These are phyloP conservation scores for Juncus inflexus DNA, from an alignment of 176 grass and related monocot species.

Conservation along the genomic window DNA sequence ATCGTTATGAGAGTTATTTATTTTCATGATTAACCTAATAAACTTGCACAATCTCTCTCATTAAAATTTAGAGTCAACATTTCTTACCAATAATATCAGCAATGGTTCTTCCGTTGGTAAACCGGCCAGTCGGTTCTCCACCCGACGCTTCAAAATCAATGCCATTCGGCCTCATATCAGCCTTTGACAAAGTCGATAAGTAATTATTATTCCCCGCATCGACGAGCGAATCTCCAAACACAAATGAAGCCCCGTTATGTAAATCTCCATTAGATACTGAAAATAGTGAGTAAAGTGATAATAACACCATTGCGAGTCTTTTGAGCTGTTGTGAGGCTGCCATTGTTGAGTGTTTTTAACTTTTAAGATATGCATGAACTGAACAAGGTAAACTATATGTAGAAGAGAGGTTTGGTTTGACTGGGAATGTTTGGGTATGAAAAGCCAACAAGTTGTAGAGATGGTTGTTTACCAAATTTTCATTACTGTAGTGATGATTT, in stretches of 20 bases:
- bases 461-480: slow-evolving; percentile 25
- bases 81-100: slow-evolving; percentile 75
- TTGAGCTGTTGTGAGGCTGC: neutral
- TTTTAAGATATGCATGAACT: neutral
- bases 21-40: too few species aligned
- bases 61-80: neutral
- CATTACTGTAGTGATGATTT: neutral
- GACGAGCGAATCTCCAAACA: slow-evolving; percentile 91
- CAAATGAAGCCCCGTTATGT: slow-evolving; percentile 58
- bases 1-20: too few species aligned
- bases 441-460: slow-evolving; percentile 1
- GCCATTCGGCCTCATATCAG: slow-evolving; percentile 78
- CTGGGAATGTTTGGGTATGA: neutral
- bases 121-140: slow-evolving; percentile 72
- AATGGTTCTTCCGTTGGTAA: slow-evolving; percentile 91
- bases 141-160: slow-evolving; percentile 90
- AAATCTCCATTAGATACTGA: slow-evolving; percentile 17
- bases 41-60: too few species aligned
- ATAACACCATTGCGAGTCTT: neutral
- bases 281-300: neutral
- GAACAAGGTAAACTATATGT: slow-evolving; percentile 2
- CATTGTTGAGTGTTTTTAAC: slow-evolving; percentile 1
- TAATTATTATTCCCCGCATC: slow-evolving; percentile 98
- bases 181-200: slow-evolving; percentile 65
- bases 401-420: slow-evolving; percentile 23